Base-by-base conservation (phyloP, 108 stramenopile species). In the Fragilaria radians region DNA sequence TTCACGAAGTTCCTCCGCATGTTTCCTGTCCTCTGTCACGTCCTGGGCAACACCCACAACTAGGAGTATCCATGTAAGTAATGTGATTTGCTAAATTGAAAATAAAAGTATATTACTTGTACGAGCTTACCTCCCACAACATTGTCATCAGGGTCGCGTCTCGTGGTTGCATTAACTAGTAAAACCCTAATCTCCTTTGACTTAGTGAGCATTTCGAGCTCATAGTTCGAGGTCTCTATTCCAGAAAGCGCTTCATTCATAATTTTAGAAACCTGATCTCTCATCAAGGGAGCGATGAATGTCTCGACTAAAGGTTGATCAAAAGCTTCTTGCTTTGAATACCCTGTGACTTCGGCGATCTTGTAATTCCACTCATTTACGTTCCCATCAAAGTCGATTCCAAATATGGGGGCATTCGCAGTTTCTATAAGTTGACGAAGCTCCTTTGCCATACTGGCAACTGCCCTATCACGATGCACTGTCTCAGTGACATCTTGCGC, bases 331-430 rank as follows among this genome's bases (percentile, higher is more conserved):
- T 80, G 79, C 30, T 78, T 80, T 18, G 68, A 61, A 63, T 71
- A 85, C 9, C 83, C 83, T 17, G 83, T 85, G 33, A 89, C 69
- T 57, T 71, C 67, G 45, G 79, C 65, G 21, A 77, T 75, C 23
- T 61, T 59, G 24, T 54, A 32, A 59, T 83, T 84, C 82, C 88
- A 90, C 50, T 86, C 85, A 46, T 86, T 85, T 1, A 91, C 82
- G 26, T 70, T 78, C 26, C 85, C 85, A 48, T 85, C 66, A 9
- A 51, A 63, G 62, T 85, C 85, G 52, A 91, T 75, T 11, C 89
- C 89, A 60, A 91, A 91, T 25, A 91, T 85, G 2, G 89, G 89
- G 14, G 85, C 89, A 60, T 90, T 90, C 0, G 85, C 85, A 14
- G 79, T 76, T 45, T 90, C 89, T 56, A 86, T 85, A 9, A 90